Evolutionary conservation across 345 rosid species (phyloP), one percentile per base, ranked within the genome.

Genomic region (Gossypium mustelinum): DNA sequence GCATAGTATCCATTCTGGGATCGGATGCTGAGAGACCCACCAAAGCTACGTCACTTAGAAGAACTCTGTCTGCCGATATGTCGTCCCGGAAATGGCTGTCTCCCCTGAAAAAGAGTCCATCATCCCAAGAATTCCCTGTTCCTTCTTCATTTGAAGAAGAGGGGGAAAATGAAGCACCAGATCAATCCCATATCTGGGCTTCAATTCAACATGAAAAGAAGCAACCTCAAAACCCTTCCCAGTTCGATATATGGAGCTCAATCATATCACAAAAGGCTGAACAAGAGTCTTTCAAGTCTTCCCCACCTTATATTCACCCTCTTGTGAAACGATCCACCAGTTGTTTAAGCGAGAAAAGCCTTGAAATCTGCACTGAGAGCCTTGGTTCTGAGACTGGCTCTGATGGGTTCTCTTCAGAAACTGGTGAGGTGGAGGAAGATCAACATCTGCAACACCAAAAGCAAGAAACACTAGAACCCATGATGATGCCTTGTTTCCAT

Each of bases 311-410:
- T 65, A 60, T 96, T 73, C 98, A 89, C 64, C 98, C 98, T 18
- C 81, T 86, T 45, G 84, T 87, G 59, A 88, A 83, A 77, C 83
- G 84, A n/a, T 86, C 89, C 13, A 62, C 87, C 10, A 85, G 94
- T 55, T 85, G 89, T n/a, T 78, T 95, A 73, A 90, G 80, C 74
- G 79, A 83, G 79, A 89, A 88, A 82, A 95, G 98, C 82, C 97
- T 95, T 29, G 78, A 90, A 39, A 85, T 95, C 39, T 95, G 99
- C 84, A 95, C 99, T 3, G 99, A 95, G 81, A 95, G 94, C 73
- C 98, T 95, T 16, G 99, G 99, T 73, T 95, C 98, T 34, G 99
- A 95, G 82, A 90, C 97, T 6, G 99, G 99, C 48, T 96, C 94
- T 9, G 97, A 91, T 17, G 92, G 82, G 34, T 92, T 93, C 81